Evolutionary conservation across 768 basidiomycete genomes (phyloP).

Genomic region (Boletus huronensis): DNA sequence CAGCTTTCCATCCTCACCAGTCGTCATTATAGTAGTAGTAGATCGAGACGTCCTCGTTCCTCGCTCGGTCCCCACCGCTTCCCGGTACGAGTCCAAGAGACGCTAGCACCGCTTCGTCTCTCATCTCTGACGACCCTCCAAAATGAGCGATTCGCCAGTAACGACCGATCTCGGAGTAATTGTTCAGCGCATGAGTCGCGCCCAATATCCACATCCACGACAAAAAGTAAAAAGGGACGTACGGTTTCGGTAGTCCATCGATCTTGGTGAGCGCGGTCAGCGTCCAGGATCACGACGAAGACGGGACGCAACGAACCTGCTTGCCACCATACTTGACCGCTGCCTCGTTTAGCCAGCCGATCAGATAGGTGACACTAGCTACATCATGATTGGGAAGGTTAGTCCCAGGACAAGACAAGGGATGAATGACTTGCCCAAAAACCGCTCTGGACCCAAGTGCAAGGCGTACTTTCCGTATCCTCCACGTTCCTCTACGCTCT

Average conservation of each 20-base stretch:
- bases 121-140: too few relatives aligned
- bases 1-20: not conserved
- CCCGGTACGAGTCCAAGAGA: not conserved
- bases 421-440: not conserved
- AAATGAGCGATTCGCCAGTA: not conserved
- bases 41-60: not conserved
- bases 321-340: constrained; percentile 16
- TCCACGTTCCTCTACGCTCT: not conserved
- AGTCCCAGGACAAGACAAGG: not conserved
- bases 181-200: not conserved
- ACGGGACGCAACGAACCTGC: constrained; percentile 5
- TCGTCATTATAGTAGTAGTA: not conserved
- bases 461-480: constrained; percentile 10
- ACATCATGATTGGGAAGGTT: not conserved
- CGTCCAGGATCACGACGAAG: too few relatives aligned
- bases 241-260: not conserved
- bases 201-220: not conserved
- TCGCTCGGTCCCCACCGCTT: not conserved
- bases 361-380: not conserved
- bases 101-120: too few relatives aligned
- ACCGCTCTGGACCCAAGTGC: not conserved
- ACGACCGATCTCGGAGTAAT: not conserved
- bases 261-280: not conserved
- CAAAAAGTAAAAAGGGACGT: not conserved
- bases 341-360: constrained; percentile 13